These are phyloP conservation scores for Naganishia vishniacii DNA, from an alignment of 768 basidiomycete species.

Conservation along the genomic window DNA sequence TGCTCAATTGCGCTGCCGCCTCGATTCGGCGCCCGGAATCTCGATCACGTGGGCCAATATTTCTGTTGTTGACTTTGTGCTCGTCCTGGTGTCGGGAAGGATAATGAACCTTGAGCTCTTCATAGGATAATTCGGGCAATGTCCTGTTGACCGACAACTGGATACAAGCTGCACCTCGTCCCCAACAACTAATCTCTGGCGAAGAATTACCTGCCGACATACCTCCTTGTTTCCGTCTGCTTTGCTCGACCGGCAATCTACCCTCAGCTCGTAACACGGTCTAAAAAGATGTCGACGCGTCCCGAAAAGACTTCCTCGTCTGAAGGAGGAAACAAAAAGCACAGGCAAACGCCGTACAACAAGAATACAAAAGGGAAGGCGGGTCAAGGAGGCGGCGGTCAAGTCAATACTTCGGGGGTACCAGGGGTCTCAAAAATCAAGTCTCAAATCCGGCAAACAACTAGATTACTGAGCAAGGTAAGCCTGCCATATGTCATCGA, in stretches of 20 bases:
- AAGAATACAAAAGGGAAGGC: conserved; percentile 3
- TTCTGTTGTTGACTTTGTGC: conserved; percentile 19
- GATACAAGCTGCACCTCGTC: no score
- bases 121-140: no score
- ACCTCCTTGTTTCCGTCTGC: no score
- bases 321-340: conserved; percentile 16
- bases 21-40: conserved; percentile 4
- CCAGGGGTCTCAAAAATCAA: conserved; percentile 84
- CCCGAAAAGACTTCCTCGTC: conserved; percentile 10
- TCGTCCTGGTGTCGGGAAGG: no score
- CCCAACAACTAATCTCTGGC: no score
- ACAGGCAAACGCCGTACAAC: conserved; percentile 19
- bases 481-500: conserved; percentile 54
- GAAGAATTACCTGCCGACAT: no score
- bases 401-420: conserved; percentile 26
- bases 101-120: no score
- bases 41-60: conserved; percentile 15
- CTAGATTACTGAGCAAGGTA: conserved; percentile 60
- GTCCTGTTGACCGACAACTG: no score
- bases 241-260: no score
- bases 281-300: background rate
- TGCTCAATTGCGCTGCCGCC: no score
- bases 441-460: conserved; percentile 72
- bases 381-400: conserved; percentile 4
- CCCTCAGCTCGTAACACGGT: no score